phyloP scores from a whole-genome alignment of 176 grass and related monocot genomes.

The Cocos nucifera region DNA sequence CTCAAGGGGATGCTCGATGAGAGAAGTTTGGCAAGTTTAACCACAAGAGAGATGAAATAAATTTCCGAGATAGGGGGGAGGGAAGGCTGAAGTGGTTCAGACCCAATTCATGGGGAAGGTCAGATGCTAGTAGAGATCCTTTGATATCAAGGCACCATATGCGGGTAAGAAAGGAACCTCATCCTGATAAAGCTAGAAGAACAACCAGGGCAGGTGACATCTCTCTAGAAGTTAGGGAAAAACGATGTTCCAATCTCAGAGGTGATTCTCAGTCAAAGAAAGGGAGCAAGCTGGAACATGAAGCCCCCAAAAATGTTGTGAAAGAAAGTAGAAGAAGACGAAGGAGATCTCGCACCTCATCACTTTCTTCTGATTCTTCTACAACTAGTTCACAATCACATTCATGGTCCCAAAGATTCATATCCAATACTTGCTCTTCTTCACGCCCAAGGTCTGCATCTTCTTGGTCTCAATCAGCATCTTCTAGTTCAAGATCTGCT shows the following conservation, averaged over 20 bases:
- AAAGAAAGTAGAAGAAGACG: not conserved
- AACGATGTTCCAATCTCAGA: not conserved
- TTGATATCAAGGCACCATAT: conserved; percentile 6
- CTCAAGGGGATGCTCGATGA: not conserved
- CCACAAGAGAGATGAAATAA: conserved; percentile 24
- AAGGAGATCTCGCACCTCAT: conserved; percentile 20
- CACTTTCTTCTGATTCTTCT: conserved; percentile 28
- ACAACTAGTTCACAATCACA: conserved; percentile 8
- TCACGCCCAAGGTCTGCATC: conserved; percentile 25
- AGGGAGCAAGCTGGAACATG: conserved; percentile 16
- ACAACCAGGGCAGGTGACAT: conserved; percentile 2
- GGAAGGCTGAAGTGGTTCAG: conserved; percentile 23
- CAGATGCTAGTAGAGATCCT: conserved; percentile 24
- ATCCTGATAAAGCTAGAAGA: conserved; percentile 21
- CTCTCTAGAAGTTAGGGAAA: conserved; percentile 5
- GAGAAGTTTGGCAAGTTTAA: conserved; percentile 13
- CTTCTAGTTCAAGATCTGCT: conserved; percentile 46
- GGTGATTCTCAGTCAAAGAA: conserved; percentile 15
- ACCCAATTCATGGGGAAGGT: conserved; percentile 10
- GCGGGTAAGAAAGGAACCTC: conserved; percentile 22
- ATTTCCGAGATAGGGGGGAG: conserved; percentile 18
- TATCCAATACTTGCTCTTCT: conserved; percentile 11
- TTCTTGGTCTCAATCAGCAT: conserved; percentile 21
- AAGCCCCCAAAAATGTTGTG: not conserved
- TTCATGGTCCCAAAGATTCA: not conserved